A percentile compares a stretch with the other conserved stretches of the same genome.
These are phyloP conservation scores for Prunus mume DNA, from an alignment of 306 rosid genomes.

Conservation along the genomic window DNA sequence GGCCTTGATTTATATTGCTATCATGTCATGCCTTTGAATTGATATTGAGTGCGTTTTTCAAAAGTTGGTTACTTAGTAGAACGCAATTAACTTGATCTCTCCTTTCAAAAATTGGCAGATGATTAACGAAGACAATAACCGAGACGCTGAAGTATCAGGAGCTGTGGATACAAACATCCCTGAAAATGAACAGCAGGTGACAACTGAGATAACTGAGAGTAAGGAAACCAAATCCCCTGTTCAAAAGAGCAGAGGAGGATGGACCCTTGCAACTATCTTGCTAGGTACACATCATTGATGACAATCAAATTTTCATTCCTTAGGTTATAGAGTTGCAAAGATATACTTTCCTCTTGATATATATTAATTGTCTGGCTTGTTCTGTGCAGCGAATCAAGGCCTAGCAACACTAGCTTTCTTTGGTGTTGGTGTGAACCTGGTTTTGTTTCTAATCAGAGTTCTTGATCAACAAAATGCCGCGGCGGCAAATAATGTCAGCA, in stretches of 20 bases:
- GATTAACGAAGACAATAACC: conserved; percentile 1
- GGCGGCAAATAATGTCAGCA: conserved; percentile 31
- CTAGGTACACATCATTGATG: conserved; percentile 13
- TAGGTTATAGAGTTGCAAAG: neutral
- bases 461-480: conserved; percentile 25
- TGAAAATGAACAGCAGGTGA: neutral
- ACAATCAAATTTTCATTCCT: neutral
- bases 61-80: neutral
- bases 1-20: too few relatives aligned
- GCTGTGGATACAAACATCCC: neutral
- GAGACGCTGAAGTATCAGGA: neutral
- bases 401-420: conserved; percentile 36
- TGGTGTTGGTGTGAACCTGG: conserved; percentile 40
- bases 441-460: conserved; percentile 33
- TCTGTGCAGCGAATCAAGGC: conserved; percentile 27
- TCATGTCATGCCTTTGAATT: too few relatives aligned
- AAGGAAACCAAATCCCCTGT: neutral
- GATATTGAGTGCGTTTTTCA: too few relatives aligned
- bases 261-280: conserved; percentile 24
- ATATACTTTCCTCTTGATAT: neutral
- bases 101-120: neutral
- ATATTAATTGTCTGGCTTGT: neutral
- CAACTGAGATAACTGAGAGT: neutral
- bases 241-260: conserved; percentile 24
- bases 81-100: neutral